Conservation (phyloP, 148 eudicot species). For the Talinum fruticosum region DNA sequence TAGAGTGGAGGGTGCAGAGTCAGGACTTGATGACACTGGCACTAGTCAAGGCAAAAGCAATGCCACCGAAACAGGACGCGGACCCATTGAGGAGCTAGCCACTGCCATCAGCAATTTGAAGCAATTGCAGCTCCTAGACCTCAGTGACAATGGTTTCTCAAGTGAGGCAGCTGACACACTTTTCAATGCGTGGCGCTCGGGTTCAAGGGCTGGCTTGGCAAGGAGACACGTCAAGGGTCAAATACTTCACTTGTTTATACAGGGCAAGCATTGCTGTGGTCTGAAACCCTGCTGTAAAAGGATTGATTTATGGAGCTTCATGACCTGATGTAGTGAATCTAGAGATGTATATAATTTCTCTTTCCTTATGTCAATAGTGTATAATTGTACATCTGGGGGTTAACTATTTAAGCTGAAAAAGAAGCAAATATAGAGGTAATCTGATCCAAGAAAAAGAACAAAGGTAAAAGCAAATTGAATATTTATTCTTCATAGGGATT, state of each 20-base stretch:
- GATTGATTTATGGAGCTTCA: constrained; percentile 24
- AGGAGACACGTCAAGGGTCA: constrained; percentile 45
- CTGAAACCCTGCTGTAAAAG: constrained; percentile 70
- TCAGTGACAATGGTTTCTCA: constrained; percentile 71
- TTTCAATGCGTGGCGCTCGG: constrained; percentile 56
- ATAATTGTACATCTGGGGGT: neutral
- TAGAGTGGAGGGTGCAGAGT: constrained; percentile 19
- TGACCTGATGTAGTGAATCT: neutral
- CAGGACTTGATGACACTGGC: constrained; percentile 32
- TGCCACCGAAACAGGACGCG: constrained; percentile 17
- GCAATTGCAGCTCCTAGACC: constrained; percentile 61
- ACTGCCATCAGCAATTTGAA: constrained; percentile 50
- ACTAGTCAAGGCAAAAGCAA: constrained; percentile 27
- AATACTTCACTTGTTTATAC: constrained; percentile 52
- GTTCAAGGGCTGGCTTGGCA: constrained; percentile 41
- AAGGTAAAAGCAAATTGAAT: too few relatives aligned
- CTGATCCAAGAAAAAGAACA: too few relatives aligned
- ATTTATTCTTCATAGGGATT: too few relatives aligned
- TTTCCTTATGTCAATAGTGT: too few relatives aligned
- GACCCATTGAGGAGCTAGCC: constrained; percentile 40
- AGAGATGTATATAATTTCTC: too few relatives aligned
- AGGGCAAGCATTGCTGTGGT: constrained; percentile 59
- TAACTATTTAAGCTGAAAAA: neutral
- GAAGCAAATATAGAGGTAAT: too few relatives aligned
- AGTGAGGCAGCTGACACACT: constrained; percentile 40